phyloP scores from a whole-genome alignment of 331 rosid genomes.

The Acacia pycnantha region DNA sequence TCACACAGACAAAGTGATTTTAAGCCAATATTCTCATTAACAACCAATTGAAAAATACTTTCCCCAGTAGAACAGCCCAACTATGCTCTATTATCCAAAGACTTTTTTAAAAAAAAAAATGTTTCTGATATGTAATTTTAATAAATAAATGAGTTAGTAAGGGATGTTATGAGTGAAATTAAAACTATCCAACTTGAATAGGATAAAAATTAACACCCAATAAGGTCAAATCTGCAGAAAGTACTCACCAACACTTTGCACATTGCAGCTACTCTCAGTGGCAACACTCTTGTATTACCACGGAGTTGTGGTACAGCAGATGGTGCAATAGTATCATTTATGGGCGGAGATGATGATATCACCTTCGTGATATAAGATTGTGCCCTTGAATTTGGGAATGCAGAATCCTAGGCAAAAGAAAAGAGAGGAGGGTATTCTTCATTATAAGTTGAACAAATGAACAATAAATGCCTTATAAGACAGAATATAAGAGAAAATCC shows the following conservation, averaged over 20 bases:
- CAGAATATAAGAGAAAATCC: constrained; percentile 19
- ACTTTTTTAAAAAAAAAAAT: not conserved
- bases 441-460: constrained; percentile 12
- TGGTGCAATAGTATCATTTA: constrained; percentile 38
- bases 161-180: not conserved
- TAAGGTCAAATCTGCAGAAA: constrained; percentile 17
- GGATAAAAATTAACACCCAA: not conserved
- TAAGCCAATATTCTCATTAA: not conserved
- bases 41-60: not conserved
- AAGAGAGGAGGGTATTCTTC: constrained; percentile 8
- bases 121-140: not conserved
- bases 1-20: not conserved
- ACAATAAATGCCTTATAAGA: constrained; percentile 3
- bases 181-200: not conserved
- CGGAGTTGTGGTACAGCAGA: constrained; percentile 69
- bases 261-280: constrained; percentile 81
- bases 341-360: constrained; percentile 66
- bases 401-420: constrained; percentile 55
- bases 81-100: not conserved
- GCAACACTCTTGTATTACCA: constrained; percentile 62
- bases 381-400: constrained; percentile 69
- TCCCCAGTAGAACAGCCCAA: not conserved
- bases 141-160: not conserved
- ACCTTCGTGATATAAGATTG: constrained; percentile 63
- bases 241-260: constrained; percentile 82